A percentile compares a stretch with the other conserved stretches of the same genome.
These are phyloP conservation scores for Sugiyamaella castrensis DNA, from an alignment of 1,139 yeast species.

Conservation along the genomic window DNA sequence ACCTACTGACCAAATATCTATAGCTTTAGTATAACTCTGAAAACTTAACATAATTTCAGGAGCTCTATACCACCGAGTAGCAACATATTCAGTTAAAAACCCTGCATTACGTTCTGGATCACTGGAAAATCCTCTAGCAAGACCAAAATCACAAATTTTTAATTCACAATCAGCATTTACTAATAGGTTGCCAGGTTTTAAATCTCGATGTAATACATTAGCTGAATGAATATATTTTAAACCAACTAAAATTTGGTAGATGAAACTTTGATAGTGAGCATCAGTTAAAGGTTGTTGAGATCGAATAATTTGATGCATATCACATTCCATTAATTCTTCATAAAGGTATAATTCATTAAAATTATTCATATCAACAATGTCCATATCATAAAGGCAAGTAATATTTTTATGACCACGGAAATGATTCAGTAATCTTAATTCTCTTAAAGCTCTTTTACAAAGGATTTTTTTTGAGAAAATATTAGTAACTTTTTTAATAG, in stretches of 20 bases:
- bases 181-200: conserved; percentile 88
- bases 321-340: conserved; percentile 97
- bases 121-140: conserved; percentile 90
- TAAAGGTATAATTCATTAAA: conserved; percentile 90
- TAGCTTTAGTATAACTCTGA: conserved; percentile 91
- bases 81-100: conserved; percentile 92
- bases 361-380: conserved; percentile 77
- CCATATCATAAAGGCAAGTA: conserved; percentile 90
- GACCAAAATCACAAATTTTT: conserved; percentile 94
- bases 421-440: conserved; percentile 80
- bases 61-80: conserved; percentile 97
- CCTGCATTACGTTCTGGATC: conserved; percentile 87
- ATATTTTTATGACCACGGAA: conserved; percentile 83
- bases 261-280: conserved; percentile 88
- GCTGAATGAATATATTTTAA: conserved; percentile 93
- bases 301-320: conserved; percentile 93
- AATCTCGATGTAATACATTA: conserved; percentile 89
- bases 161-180: conserved; percentile 96
- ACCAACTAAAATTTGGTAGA: conserved; percentile 91
- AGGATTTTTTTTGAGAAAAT: conserved; percentile 84
- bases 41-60: conserved; percentile 95
- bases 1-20: conserved; percentile 97
- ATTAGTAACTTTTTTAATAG: conserved; percentile 87
- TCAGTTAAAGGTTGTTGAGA: conserved; percentile 94
- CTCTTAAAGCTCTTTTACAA: conserved; percentile 87